Conservation (phyloP, 768 basidiomycete genomes). For the Lactifluus volemus region DNA sequence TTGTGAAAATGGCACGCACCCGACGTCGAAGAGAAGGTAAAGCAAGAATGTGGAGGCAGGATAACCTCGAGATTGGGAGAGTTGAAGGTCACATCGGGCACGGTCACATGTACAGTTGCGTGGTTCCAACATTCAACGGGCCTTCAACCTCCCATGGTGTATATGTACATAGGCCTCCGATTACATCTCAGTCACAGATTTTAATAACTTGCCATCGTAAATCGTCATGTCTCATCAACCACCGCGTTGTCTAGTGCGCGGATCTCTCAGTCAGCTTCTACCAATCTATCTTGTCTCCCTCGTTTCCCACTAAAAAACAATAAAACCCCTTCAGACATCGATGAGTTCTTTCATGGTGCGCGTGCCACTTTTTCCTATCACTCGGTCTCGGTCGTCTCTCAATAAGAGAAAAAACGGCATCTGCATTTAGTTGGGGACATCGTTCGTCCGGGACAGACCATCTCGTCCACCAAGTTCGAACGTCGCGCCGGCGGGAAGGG, state of each 20-base stretch:
- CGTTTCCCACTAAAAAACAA: background rate
- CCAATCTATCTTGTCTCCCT: background rate
- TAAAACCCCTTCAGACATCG: constrained; percentile 33
- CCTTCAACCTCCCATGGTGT: too few species aligned
- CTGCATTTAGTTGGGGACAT: constrained; percentile 38
- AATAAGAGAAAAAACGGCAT: background rate
- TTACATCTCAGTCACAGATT: too few species aligned
- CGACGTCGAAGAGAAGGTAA: background rate
- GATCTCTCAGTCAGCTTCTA: constrained; percentile 4
- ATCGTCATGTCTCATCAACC: background rate
- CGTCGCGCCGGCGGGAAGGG: constrained; percentile 53
- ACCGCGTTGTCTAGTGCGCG: constrained; percentile 4
- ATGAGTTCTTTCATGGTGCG: constrained; percentile 50
- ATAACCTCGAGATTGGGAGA: background rate
- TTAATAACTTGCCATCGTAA: background rate
- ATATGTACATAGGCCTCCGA: too few species aligned
- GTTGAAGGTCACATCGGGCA: background rate
- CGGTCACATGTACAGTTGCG: background rate
- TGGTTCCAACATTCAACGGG: background rate
- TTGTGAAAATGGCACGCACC: constrained; percentile 1
- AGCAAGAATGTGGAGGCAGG: background rate
- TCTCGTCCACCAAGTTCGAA: constrained; percentile 42
- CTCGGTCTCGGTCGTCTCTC: background rate
- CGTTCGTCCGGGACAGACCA: constrained; percentile 50
- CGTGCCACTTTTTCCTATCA: background rate